phyloP scores from a whole-genome alignment of 2,329 filamentous ascomycete genomes.

The Zymoseptoria pseudotritici region DNA sequence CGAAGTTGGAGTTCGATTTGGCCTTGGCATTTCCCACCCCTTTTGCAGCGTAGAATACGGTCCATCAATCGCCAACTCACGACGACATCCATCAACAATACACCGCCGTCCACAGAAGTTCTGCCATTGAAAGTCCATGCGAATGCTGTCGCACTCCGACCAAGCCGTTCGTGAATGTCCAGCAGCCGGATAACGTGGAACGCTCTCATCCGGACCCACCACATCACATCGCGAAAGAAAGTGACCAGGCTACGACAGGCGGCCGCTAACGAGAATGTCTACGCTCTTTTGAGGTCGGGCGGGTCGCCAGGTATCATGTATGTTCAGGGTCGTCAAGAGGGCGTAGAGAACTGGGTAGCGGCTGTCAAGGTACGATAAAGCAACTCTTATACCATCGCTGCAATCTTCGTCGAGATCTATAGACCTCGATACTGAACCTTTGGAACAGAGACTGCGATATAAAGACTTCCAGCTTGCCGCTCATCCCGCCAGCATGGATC shows the following conservation, averaged over 20 bases:
- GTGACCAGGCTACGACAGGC: conserved; percentile 57
- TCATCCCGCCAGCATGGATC: conserved; percentile 38
- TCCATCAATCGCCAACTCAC: no score
- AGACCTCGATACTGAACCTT: neutral
- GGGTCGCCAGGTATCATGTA: conserved; percentile 73
- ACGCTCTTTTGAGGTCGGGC: conserved; percentile 59
- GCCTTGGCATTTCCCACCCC: no score
- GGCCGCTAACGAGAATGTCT: conserved; percentile 53
- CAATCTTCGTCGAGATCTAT: neutral
- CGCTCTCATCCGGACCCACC: conserved; percentile 68
- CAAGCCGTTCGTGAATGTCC: conserved; percentile 3
- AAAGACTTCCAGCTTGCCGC: conserved; percentile 63
- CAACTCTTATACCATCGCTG: neutral
- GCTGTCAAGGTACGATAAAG: conserved; percentile 46
- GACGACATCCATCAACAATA: neutral
- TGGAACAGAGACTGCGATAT: conserved; percentile 49
- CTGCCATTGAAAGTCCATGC: neutral
- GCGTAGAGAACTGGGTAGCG: conserved; percentile 57
- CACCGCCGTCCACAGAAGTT: neutral
- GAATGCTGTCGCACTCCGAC: neutral
- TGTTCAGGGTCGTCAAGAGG: conserved; percentile 54
- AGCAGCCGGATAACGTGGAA: conserved; percentile 28
- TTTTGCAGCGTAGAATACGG: no score
- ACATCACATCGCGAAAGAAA: conserved; percentile 76
- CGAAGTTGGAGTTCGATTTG: no score